Evolutionary conservation across 306 rosid species (phyloP), one percentile per base, ranked within the genome.

Genomic region (Oxytropis ochrocephala): DNA sequence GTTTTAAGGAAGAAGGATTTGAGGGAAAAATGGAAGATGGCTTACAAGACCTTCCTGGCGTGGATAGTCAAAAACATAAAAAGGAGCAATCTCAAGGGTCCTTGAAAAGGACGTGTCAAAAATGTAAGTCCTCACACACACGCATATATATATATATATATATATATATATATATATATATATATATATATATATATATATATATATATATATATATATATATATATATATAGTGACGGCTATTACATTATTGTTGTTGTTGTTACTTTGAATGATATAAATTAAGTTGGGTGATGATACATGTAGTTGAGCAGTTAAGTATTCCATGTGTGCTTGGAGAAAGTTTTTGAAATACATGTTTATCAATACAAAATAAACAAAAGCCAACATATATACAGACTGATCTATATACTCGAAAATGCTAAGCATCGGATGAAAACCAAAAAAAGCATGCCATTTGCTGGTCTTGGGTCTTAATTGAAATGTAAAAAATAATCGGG

Each of bases 51-150:
- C 56, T 47, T 48, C 75, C 74, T 57, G 61, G 33, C 44, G 54
- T n/a, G 50, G 80, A 75, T 75, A 58, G 59, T 77, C 57, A 36
- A 30, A 68, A 69, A 61, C 72, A 49, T 62, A 69, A 57, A 75
- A 51, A 13, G 57, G 80, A 73, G 77, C 76, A 65, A 58, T 27
- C 61, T 69, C 78, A 75, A 60, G 73, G 24, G 70, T 68, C 71
- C 24, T 27, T 6, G 53, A 64, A 76, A 65, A n/a, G 53, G 80
- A 75, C 8, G 80, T 75, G 60, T 56, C 55, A 39, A 38, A 81
- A 62, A 39, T 17, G 96, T 89, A 83, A 85, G 92, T 69, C 52
- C 67, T 78, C 27, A 9, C 16, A 36, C 1, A 3, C 29, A 24
- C 29, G 3, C 29, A 24, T 4, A 24, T 4, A 21, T 2, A 21